Evolutionary conservation across 2,329 filamentous ascomycete genomes (phyloP), one percentile per base, ranked within the genome.

Genomic region (Cladosporium cucumerinum): DNA sequence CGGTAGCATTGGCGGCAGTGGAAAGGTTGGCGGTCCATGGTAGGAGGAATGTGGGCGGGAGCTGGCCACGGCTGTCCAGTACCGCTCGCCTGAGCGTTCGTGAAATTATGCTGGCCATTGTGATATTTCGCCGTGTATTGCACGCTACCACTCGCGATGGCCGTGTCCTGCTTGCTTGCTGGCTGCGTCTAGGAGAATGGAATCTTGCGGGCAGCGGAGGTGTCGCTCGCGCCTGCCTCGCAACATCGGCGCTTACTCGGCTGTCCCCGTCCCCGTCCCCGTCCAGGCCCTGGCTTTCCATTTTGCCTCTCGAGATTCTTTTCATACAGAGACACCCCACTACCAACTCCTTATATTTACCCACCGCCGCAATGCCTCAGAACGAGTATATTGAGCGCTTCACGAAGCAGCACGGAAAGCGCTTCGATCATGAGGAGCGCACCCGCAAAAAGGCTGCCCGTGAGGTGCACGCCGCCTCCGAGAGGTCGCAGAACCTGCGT

Each of bases 401-500:
- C 83, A 83, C 85, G 72, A 91, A 91, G 76, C 80, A 79, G 73
- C 80, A 82, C 69, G 81, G 81, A 66, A 74, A 72, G 59, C 73
- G 87, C 66, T 86, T 91, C 71, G 92, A 96, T 77, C 86, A 94
- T 78, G 93, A 97, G 75, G 95, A 99, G 82, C 89, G 93, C 70
- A 82, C 84, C 66, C 91, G 95, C 74, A 99, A 99, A 85, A 87
- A 89, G 72, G 82, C 87, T 68, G 95, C 95, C 66, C 89, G 95
- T 81, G 92, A 96, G 82, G 89, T 87, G 66, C 94, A 99, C 84
- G 89, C 93, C 80, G 87, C 87, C 64, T 95, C 91, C 59, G 86
- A 95, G 76, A 89, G 97, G 81, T 93, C 95, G 26, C 94, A 98
- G 84, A 97, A 95, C 79, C 85, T 97, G 75, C 89, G 91, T 67